Base-by-base conservation (phyloP, 495 filamentous ascomycete species). In the Elaphomyces granulatus region DNA sequence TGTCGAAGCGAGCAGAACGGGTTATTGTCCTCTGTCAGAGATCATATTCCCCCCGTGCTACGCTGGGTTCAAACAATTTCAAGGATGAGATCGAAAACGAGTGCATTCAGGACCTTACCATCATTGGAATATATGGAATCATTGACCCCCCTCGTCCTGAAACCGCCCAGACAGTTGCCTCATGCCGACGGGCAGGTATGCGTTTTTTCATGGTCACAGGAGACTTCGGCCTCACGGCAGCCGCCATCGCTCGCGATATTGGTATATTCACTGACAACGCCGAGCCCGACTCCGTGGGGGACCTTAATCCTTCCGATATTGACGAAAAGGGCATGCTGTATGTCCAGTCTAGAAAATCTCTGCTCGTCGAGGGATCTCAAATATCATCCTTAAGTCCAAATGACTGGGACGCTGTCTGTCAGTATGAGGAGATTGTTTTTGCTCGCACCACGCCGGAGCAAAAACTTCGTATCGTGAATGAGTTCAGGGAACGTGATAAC, bases 401-500 rank as follows among this genome's bases (percentile, higher is more conserved):
- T 16, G 71, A 78, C 43, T 80, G 75, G 76, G 62, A 68, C 15
- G 54, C 61, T 36, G 54, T 80, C 3, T 71, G 67, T 31, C 42
- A 52, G n/a, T 79, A 78, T 38, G 53, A 68, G 10, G 76, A 78
- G 41, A 72, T 79, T n/a, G 74, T 81, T 26, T 83, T 83, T 48
- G 72, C 78, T 7, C 66, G 78, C 0, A 83, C 80, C 3, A 83
- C 77, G 0, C 78, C 79, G 0, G 77, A 83, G 47, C 80, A 83
- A 46, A 84, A 83, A 42, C 66, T 83, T 2, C 71, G 76, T n/a
- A 82, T 83, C 40, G 77, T 85, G 16, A 67, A 67, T 17, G 77
- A 81, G 41, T 68, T 84, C 34, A 77, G 78, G 43, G 49, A 58
- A 2, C 58, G 72, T 10, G 62, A 66, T 3, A 53, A 77, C 36